phyloP scores from a whole-genome alignment of 257 asterid species.

The Paulownia fortunei region DNA sequence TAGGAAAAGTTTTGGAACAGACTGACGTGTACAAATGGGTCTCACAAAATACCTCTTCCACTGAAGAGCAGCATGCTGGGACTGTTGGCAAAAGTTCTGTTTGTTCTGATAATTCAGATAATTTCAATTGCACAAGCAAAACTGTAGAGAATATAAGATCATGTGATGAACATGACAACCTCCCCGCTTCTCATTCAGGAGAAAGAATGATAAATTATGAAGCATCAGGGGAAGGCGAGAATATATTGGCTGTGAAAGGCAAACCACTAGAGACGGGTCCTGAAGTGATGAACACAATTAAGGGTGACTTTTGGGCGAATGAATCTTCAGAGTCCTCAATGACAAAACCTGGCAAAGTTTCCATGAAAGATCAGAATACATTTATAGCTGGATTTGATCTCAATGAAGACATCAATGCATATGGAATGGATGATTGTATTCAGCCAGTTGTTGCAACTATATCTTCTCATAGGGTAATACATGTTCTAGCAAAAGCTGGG shows the following conservation, averaged over 20 bases:
- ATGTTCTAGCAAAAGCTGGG: slow-evolving; percentile 58
- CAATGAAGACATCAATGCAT: slow-evolving; percentile 49
- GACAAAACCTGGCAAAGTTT: slow-evolving; percentile 19
- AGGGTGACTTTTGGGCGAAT: slow-evolving; percentile 5
- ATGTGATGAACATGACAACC: slow-evolving; percentile 20
- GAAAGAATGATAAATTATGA: slow-evolving; percentile 30
- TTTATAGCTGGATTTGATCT: slow-evolving; percentile 54
- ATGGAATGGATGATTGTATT: slow-evolving; percentile 34
- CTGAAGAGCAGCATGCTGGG: slow-evolving; percentile 15
- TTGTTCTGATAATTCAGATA: slow-evolving; percentile 30
- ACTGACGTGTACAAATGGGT: slow-evolving; percentile 3
- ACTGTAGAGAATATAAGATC: slow-evolving; percentile 16
- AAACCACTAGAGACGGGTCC: slow-evolving; percentile 25
- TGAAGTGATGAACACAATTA: not conserved
- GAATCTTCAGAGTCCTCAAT: slow-evolving; percentile 29
- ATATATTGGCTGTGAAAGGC: not conserved
- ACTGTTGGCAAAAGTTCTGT: slow-evolving; percentile 14
- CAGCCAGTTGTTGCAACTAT: slow-evolving; percentile 31
- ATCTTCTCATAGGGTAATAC: slow-evolving; percentile 48
- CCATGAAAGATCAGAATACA: slow-evolving; percentile 18
- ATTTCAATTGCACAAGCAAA: slow-evolving; percentile 22
- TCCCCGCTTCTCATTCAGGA: slow-evolving; percentile 13
- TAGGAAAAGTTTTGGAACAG: slow-evolving; percentile 12
- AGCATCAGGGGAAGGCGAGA: slow-evolving; percentile 19
- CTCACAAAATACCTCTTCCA: not conserved